A percentile compares a stretch with the other conserved stretches of the same genome.
These are phyloP conservation scores for Nemophila menziesii DNA, from an alignment of 257 asterid genomes.

Conservation along the genomic window DNA sequence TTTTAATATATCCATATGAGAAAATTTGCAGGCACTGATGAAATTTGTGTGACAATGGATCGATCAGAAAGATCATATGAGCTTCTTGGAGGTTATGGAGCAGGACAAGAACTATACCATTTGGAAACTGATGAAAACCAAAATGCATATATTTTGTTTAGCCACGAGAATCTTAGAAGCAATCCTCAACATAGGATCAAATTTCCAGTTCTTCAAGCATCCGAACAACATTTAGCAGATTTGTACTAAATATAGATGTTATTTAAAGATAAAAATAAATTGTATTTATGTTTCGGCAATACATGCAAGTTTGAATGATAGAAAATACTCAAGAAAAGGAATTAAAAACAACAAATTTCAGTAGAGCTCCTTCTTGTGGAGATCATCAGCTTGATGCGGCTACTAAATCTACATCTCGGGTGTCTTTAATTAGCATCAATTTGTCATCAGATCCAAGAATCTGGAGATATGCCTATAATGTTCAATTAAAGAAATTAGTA, in stretches of 20 bases:
- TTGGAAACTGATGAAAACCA: slow-evolving; percentile 31
- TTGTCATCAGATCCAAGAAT: background rate
- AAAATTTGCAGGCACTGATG: slow-evolving; percentile 43
- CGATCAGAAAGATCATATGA: slow-evolving; percentile 80
- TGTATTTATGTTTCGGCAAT: no score
- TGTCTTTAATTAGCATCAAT: background rate
- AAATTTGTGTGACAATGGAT: slow-evolving; percentile 57
- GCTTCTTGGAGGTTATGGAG: slow-evolving; percentile 73
- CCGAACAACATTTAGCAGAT: slow-evolving; percentile 32
- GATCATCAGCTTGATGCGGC: background rate
- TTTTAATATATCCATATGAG: no score
- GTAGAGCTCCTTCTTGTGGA: no score
- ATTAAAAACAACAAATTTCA: no score
- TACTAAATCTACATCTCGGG: background rate
- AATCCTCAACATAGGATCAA: slow-evolving; percentile 32
- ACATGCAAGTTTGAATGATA: no score
- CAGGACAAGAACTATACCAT: slow-evolving; percentile 54
- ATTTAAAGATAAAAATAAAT: no score
- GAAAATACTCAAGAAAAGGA: no score
- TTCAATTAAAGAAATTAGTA: background rate
- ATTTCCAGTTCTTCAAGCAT: slow-evolving; percentile 52
- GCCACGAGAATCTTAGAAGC: slow-evolving; percentile 26
- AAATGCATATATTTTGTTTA: slow-evolving; percentile 34
- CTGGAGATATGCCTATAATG: background rate
- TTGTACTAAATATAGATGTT: background rate